Base-by-base conservation (phyloP, 495 filamentous ascomycete species). In the Articulospora tetracladia region DNA sequence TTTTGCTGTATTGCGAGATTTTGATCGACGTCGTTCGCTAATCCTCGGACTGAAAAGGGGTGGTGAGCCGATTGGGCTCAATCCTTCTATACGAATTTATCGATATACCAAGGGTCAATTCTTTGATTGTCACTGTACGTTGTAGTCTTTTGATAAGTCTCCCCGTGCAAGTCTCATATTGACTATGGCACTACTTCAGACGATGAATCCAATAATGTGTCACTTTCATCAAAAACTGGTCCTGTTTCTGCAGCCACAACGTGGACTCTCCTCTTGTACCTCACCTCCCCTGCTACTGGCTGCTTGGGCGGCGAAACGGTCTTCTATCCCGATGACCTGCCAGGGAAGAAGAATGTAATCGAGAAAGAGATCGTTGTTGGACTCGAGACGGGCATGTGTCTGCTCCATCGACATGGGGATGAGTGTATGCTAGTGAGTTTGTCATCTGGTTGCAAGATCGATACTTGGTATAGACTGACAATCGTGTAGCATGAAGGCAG, bases 181-280 rank as follows among this genome's bases (percentile, higher is more conserved):
- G 17, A 22, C 17, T 28, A 8, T 52, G 26, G n/a, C 23, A 12
- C 4, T 1, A 28, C 70, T 39, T 48, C 69, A 91, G 87, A 93
- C 63, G 91, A 94, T 72, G 93, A 95, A 65, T 86, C 86, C 15
- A 90, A 93, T 62, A 75, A 73, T 55, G 68, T 94, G 20, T 77
- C 75, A 2, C 77, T 92, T 46, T 74, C 76, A 3, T 72, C 80
- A 0, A 65, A 76, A 23, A 61, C 74, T 0, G 69, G 73, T 0
- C 62, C 75, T 7, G 68, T 76, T 3, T 77, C 78, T n/a, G 89
- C 83, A 1, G 86, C 83, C 66, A 97, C 93, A 17, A 97, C 93
- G 0, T 98, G 93, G 92, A 97, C 93, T 0, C 79, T 96, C 6
- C 80, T 97, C 0, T 83, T 97, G 53, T 98, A 97, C 65, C 81